Conservation (phyloP, 495 filamentous ascomycete species). For the Hapsidospora chrysogenum region DNA sequence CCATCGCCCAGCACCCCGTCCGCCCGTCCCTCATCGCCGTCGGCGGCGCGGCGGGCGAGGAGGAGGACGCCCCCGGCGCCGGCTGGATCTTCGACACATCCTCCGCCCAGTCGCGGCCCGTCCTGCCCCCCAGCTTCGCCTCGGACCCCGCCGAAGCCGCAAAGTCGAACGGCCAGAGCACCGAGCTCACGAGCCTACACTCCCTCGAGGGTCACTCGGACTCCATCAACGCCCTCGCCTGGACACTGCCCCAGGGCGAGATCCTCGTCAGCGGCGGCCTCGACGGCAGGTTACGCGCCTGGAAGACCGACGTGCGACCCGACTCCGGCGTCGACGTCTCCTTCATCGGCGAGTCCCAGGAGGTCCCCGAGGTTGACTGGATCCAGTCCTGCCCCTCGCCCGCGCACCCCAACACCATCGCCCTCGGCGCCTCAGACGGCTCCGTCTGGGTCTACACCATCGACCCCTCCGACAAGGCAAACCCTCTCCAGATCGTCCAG, state of each 20-base stretch:
- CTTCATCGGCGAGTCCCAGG: constrained; percentile 51
- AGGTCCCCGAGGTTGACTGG: constrained; percentile 95
- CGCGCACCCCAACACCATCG: constrained; percentile 61
- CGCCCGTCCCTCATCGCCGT: constrained; percentile 66
- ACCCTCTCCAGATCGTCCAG: constrained; percentile 62
- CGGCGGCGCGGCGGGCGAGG: constrained; percentile 71
- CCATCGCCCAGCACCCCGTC: constrained; percentile 79
- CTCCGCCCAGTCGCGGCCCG: constrained; percentile 40
- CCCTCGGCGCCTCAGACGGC: constrained; percentile 82
- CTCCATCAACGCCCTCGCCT: constrained; percentile 70
- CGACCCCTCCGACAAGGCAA: constrained; percentile 38
- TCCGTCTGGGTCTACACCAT: constrained; percentile 88
- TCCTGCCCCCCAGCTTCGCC: constrained; percentile 61
- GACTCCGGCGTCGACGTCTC: constrained; percentile 68
- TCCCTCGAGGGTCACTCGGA: constrained; percentile 78
- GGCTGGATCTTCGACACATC: constrained; percentile 68
- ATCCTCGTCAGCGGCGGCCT: constrained; percentile 76
- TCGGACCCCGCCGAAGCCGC: constrained; percentile 39
- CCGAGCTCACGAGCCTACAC: constrained; percentile 42
- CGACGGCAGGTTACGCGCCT: constrained; percentile 57
- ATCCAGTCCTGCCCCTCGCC: constrained; percentile 55
- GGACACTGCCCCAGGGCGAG: constrained; percentile 67
- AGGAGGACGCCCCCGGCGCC: constrained; percentile 37
- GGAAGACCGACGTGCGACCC: constrained; percentile 55
- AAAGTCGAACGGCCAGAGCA: constrained; percentile 28